phyloP scores from a whole-genome alignment of 2,329 filamentous ascomycete species.

The Acrocalymma vagum region DNA sequence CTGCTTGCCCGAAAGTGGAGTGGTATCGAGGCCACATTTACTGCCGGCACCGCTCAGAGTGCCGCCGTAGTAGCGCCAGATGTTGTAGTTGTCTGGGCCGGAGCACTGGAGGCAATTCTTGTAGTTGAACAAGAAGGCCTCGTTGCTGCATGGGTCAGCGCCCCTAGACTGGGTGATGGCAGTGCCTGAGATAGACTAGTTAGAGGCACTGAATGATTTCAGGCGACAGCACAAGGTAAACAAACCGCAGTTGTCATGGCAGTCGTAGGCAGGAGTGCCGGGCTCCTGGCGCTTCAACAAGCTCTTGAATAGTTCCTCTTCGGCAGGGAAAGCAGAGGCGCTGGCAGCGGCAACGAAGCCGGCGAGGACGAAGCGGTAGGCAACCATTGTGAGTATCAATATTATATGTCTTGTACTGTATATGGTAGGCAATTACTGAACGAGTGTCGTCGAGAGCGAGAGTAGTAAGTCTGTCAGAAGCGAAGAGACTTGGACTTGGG shows the following conservation, averaged over 20 bases:
- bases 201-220: too few relatives aligned
- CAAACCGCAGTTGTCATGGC: slow-evolving; percentile 62
- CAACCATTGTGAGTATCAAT: slow-evolving; percentile 30
- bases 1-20: slow-evolving; percentile 28
- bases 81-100: slow-evolving; percentile 50
- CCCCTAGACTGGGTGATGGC: slow-evolving; percentile 48
- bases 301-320: slow-evolving; percentile 22
- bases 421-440: too few relatives aligned
- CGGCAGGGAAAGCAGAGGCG: slow-evolving; percentile 13
- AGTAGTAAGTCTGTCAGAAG: too few relatives aligned
- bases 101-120: slow-evolving; percentile 56
- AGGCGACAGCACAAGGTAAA: slow-evolving; percentile 8
- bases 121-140: slow-evolving; percentile 53
- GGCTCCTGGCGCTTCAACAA: slow-evolving; percentile 57
- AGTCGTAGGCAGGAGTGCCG: slow-evolving; percentile 56
- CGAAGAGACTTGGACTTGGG: too few relatives aligned
- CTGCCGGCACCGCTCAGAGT: slow-evolving; percentile 44
- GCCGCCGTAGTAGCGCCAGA: slow-evolving; percentile 56
- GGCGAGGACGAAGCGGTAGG: slow-evolving; percentile 16
- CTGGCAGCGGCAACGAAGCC: slow-evolving; percentile 20
- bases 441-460: too few relatives aligned
- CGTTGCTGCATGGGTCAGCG: slow-evolving; percentile 49
- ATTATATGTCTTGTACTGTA: too few relatives aligned
- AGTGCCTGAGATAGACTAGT: slow-evolving; percentile 24
- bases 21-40: slow-evolving; percentile 26